Evolutionary conservation across 805 yeast species (phyloP).

Genomic region (Phaffomyces antillensis): DNA sequence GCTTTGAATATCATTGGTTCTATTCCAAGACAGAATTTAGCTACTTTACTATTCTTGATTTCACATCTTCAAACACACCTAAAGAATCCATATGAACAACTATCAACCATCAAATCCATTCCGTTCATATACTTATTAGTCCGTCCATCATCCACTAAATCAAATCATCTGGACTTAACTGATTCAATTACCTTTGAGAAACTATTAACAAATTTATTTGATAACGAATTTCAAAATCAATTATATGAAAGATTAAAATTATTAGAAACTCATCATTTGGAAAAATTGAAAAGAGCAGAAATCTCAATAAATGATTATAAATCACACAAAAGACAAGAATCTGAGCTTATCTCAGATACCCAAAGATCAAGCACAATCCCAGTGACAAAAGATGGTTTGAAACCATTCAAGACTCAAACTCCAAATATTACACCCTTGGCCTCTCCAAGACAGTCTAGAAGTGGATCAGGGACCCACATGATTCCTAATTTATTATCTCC

Average conservation of each 20-base stretch:
- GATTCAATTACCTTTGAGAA: conserved; percentile 8
- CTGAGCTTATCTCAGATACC: conserved; percentile 4
- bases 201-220: conserved; percentile 12
- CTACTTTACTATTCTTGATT: conserved; percentile 18
- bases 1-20: conserved; percentile 13
- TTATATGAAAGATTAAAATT: conserved; percentile 11
- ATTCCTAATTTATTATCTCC: conserved; percentile 6
- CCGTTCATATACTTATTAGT: conserved; percentile 22
- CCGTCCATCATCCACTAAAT: conserved; percentile 18
- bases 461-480: conserved; percentile 8
- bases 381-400: conserved; percentile 12
- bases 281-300: conserved; percentile 14
- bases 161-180: conserved; percentile 1
- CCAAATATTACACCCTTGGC: conserved; percentile 9
- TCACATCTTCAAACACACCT: conserved; percentile 11
- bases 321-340: conserved; percentile 5
- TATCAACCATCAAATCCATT: conserved; percentile 4
- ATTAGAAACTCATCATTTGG: conserved; percentile 12
- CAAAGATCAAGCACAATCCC: neutral
- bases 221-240: conserved; percentile 4
- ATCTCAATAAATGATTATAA: conserved; percentile 10
- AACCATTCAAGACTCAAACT: conserved; percentile 19
- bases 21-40: conserved; percentile 25
- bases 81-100: conserved; percentile 3
- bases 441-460: conserved; percentile 16